Evolutionary conservation across 768 basidiomycete genomes (phyloP).

Genomic region (Butyriboletus loyo): DNA sequence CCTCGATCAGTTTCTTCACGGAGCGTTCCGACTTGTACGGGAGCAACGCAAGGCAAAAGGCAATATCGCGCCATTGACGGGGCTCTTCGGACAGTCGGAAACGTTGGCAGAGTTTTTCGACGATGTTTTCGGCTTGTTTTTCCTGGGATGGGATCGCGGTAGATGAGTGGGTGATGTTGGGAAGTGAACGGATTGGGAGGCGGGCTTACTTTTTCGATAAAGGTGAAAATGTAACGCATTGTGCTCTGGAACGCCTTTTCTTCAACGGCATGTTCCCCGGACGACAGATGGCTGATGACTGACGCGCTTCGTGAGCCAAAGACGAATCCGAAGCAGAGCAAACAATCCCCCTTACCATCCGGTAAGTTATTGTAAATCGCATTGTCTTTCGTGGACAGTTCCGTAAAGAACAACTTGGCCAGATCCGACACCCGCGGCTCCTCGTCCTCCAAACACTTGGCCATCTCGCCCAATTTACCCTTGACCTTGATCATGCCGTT

Average conservation of each 20-base stretch:
- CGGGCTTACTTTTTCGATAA: conserved; percentile 84
- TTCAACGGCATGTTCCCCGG: conserved; percentile 87
- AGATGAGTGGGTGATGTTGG: neutral
- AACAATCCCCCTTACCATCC: conserved; percentile 57
- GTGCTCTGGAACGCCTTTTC: conserved; percentile 91
- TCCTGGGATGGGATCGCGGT: conserved; percentile 51
- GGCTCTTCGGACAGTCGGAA: conserved; percentile 87
- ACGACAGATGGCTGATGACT: conserved; percentile 95
- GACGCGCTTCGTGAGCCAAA: conserved; percentile 5
- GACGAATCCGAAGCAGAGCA: neutral
- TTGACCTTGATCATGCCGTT: conserved; percentile 99
- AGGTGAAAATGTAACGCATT: conserved; percentile 92
- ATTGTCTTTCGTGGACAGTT: conserved; percentile 95
- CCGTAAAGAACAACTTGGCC: conserved; percentile 97
- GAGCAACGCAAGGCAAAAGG: conserved; percentile 89
- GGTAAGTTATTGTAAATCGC: conserved; percentile 99
- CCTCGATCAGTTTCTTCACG: conserved; percentile 94
- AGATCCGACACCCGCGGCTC: conserved; percentile 87
- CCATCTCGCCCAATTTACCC: conserved; percentile 99
- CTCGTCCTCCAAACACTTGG: conserved; percentile 95
- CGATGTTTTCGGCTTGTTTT: conserved; percentile 96
- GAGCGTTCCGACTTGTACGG: conserved; percentile 98
- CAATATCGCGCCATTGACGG: conserved; percentile 96
- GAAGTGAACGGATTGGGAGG: neutral
- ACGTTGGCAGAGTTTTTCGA: conserved; percentile 96